A percentile compares a stretch with the other conserved stretches of the same genome.
Evolutionary conservation across 2,329 filamentous ascomycete genomes (phyloP).

Genomic region (Pseudomassariella vexata): DNA sequence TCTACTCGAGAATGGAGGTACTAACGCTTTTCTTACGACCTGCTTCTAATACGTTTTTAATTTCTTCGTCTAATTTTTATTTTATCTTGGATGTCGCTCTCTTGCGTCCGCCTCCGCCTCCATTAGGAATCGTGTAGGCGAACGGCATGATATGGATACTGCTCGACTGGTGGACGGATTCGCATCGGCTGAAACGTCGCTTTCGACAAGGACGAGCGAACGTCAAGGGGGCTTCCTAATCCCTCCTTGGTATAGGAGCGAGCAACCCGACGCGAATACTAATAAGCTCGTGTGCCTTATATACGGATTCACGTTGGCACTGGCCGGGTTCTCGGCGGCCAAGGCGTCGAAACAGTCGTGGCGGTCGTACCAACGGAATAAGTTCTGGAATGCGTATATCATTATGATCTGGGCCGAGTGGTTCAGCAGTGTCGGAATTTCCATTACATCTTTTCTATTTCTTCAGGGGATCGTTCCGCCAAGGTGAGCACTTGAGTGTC

Average conservation of each 20-base stretch:
- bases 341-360: slow-evolving; percentile 24
- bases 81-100: no score
- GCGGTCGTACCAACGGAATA: slow-evolving; percentile 15
- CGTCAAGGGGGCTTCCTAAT: slow-evolving; percentile 6
- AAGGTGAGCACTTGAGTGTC: slow-evolving; percentile 3
- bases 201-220: no score
- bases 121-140: no score
- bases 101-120: no score
- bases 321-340: slow-evolving; percentile 21
- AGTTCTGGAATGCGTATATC: slow-evolving; percentile 21
- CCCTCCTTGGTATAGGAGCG: slow-evolving; percentile 2
- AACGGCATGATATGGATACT: no score
- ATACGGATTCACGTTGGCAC: slow-evolving; percentile 23
- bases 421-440: slow-evolving; percentile 19
- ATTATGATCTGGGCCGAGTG: slow-evolving; percentile 29
- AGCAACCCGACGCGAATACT: slow-evolving; percentile 10
- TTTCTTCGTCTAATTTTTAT: no score
- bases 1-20: no score
- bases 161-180: no score
- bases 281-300: slow-evolving; percentile 23
- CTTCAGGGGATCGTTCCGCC: slow-evolving; percentile 4
- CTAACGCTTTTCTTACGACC: no score
- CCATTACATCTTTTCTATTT: slow-evolving; percentile 23
- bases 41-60: no score
- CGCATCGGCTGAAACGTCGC: no score